Evolutionary conservation across 306 rosid genomes (phyloP), one percentile per base, ranked within the genome.

Genomic region (Cotoneaster glaucophyllus): DNA sequence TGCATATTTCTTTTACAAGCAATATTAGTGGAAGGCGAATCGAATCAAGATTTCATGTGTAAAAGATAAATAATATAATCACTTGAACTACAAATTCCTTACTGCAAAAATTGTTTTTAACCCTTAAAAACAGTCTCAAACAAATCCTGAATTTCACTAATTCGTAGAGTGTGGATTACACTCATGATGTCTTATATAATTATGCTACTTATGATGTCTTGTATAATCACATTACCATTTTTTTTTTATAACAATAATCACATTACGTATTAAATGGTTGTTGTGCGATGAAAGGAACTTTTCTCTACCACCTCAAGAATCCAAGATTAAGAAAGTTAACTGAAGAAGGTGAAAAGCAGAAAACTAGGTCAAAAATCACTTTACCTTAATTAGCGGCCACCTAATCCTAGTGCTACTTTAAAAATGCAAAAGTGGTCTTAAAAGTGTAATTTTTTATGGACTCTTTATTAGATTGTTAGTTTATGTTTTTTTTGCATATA

Each of bases 251-350:
- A 32, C 37, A 32, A 32, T 32, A 63, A 63, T 18, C 18, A 31
- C 14, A 13, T 8, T 11, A 17, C 54, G 0, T 50, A 50, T 15
- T 64, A 64, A 31, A 15, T 59, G 14, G 43, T 59, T 31, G 43
- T 11, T 58, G 25, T 54, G 61, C 41, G 17, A 21, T 65, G 69
- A 73, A 53, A 56, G 19, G 22, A 66, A 52, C 82, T 57, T 43
- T n/a, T 29, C 31, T 64, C 78, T 56, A 66, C 69, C 63, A 50
- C 62, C 22, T n/a, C 56, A 58, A 31, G 70, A 25, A 75, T 43
- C 48, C 5, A 29, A 44, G 29, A 22, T 44, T 28, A 58, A 62
- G n/a, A 74, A 26, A 11, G 28, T 22, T 22, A 4, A 31, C 18
- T 9, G 9, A 15, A 71, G 53, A 15, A 72, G 18, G 37, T 26